These are phyloP conservation scores for Komagataella phaffii DNA, from an alignment of 805 yeast species.

Conservation along the genomic window DNA sequence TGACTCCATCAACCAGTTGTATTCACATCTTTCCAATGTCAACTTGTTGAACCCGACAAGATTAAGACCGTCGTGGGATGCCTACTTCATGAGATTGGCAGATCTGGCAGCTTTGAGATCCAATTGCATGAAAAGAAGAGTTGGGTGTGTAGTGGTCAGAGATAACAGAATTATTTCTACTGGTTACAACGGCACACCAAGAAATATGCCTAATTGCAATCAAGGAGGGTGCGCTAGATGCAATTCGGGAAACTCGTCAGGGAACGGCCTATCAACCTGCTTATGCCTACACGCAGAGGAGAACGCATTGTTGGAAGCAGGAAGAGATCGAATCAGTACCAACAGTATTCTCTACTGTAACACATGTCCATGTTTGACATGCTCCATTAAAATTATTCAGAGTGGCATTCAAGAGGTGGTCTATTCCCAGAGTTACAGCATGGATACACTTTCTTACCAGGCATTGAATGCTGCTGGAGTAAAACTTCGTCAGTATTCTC, in stretches of 20 bases:
- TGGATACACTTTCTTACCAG: constrained; percentile 68
- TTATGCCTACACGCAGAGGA: constrained; percentile 95
- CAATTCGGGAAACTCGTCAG: constrained; percentile 52
- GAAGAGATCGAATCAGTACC: constrained; percentile 67
- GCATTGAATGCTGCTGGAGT: constrained; percentile 71
- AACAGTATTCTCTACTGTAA: constrained; percentile 74
- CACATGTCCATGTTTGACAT: constrained; percentile 94
- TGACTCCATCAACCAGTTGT: constrained; percentile 20
- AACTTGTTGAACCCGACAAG: constrained; percentile 38
- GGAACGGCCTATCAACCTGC: constrained; percentile 67
- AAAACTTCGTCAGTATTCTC: constrained; percentile 44
- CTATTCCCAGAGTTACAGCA: constrained; percentile 81
- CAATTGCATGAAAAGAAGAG: constrained; percentile 95
- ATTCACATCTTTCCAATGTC: constrained; percentile 22
- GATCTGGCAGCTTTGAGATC: constrained; percentile 86
- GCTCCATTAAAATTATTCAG: constrained; percentile 91
- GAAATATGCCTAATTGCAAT: constrained; percentile 77
- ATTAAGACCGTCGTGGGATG: constrained; percentile 89
- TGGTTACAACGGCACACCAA: constrained; percentile 96
- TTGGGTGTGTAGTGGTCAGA: constrained; percentile 89
- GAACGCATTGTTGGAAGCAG: constrained; percentile 88
- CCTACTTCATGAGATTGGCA: constrained; percentile 89
- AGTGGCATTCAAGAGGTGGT: constrained; percentile 86
- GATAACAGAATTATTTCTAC: constrained; percentile 85
- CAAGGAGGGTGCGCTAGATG: constrained; percentile 94